Base-by-base conservation (phyloP, 2,329 filamentous ascomycete genomes). In the Colletotrichum destructivum region DNA sequence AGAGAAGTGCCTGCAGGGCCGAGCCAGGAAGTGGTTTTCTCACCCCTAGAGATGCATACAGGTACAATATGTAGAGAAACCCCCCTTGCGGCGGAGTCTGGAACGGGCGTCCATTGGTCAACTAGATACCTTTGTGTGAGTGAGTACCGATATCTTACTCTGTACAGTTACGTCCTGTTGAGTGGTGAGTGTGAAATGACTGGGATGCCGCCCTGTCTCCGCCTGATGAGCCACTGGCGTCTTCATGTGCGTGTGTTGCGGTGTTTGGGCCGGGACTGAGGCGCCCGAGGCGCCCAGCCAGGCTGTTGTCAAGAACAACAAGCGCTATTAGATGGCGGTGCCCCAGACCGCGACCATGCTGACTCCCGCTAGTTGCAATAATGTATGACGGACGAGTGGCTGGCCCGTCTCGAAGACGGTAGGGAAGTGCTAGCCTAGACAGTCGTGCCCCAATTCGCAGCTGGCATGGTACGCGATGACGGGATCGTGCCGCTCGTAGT, bases 261-360 rank as follows among this genome's bases (percentile, higher is more conserved):
- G 35, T 35, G 54, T 26, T 35, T 63, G 35, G 44, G 21, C 54
- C 59, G 62, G 51, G 57, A 23, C 56, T 57, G 42, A 57, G 44
- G 64, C 68, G 57, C 46, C 64, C 40, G 57, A 71, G 38, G 63
- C 68, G 46, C 44, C 26, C 35, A 16, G 52, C 21, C 18, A 13
- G 49, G 23, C 15, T 9, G 55, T 23, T 55, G 15, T 46, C 5
- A 55, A 52, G 42, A 11, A 18, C 44, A 52, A 51, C 5, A 55
- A 52, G 42, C 15, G 21, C 44, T 57, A 44, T 59, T 21, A n/a
- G 21, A 54, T 12, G 16, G 31, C 13, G 16, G 31, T 42, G 9
- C 31, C 35, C 21, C 11, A 16, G n/a, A 4, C 23, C 18, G 23
- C 57, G 13, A 16, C 21, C 2, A 12, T 23, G 54, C n/a, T 23